Percentiles rank a stretch among this genome's conserved stretches.
Evolutionary conservation across 2,329 filamentous ascomycete genomes (phyloP).

Genomic region (Calonectria pseudoturangicola): DNA sequence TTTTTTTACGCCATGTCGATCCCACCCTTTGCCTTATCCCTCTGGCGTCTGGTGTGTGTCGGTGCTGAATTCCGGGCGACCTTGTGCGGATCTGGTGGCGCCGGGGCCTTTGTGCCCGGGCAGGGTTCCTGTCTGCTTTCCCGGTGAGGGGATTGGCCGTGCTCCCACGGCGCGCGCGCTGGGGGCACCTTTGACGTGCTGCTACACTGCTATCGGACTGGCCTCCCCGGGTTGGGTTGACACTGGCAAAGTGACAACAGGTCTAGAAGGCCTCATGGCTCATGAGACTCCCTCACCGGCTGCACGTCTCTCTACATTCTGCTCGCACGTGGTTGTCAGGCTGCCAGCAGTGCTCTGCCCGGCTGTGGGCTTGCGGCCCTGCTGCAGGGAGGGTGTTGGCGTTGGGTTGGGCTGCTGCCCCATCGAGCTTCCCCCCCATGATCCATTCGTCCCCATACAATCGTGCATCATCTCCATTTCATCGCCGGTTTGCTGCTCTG

Average conservation of each 20-base stretch:
- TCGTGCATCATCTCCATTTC: conserved; percentile 28
- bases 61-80: conserved; percentile 28
- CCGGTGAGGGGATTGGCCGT: conserved; percentile 3
- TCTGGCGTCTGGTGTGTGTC: conserved; percentile 2
- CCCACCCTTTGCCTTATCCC: conserved; percentile 21
- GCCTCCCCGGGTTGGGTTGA: conserved; percentile 1
- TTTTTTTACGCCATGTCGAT: conserved; percentile 32
- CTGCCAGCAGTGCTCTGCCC: conserved; percentile 20
- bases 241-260: not conserved
- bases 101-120: conserved; percentile 1
- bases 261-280: conserved; percentile 11
- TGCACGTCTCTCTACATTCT: conserved; percentile 23
- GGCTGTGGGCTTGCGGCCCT: conserved; percentile 28
- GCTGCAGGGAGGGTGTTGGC: conserved; percentile 20
- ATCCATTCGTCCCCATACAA: conserved; percentile 24
- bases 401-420: not conserved
- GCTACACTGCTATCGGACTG: conserved; percentile 27
- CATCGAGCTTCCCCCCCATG: conserved; percentile 16
- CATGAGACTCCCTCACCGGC: conserved; percentile 30
- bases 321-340: conserved; percentile 28
- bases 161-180: not conserved
- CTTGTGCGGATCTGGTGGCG: conserved; percentile 27
- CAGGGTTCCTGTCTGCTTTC: not conserved
- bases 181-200: conserved; percentile 4
- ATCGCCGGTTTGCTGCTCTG: conserved; percentile 18